Evolutionary conservation across 2,329 filamentous ascomycete species (phyloP).

Genomic region (Lachnellula occidentalis): DNA sequence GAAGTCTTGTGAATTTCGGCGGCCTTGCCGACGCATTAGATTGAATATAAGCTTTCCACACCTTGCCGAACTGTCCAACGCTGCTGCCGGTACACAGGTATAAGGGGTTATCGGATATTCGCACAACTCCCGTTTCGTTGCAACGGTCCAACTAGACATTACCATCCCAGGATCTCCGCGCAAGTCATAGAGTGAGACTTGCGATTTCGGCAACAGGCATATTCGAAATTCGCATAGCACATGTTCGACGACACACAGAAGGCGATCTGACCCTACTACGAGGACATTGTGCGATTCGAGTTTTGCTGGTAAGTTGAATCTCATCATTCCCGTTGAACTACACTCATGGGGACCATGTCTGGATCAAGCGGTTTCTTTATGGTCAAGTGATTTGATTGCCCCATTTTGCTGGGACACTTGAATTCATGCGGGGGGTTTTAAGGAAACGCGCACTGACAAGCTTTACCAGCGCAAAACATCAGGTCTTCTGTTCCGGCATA

Average conservation of each 20-base stretch:
- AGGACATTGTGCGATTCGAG: neutral
- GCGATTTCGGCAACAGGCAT: conserved; percentile 16
- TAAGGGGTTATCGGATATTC: conserved; percentile 22
- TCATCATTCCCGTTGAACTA: neutral
- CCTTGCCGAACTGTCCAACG: conserved; percentile 19
- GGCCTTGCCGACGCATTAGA: conserved; percentile 13
- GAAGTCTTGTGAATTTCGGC: neutral
- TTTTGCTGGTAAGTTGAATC: conserved; percentile 10
- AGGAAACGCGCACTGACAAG: conserved; percentile 22
- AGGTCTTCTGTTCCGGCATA: conserved; percentile 25
- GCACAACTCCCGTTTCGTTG: conserved; percentile 17
- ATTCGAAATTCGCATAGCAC: conserved; percentile 9
- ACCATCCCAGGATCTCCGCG: neutral
- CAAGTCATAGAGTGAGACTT: neutral
- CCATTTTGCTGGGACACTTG: neutral
- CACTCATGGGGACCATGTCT: neutral
- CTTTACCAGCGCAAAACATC: conserved; percentile 15
- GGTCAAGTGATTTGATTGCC: conserved; percentile 6
- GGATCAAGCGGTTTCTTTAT: conserved; percentile 7
- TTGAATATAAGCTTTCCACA: conserved; percentile 6
- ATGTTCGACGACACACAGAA: conserved; percentile 1
- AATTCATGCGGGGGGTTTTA: conserved; percentile 8
- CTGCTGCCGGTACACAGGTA: conserved; percentile 17
- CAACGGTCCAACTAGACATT: conserved; percentile 9
- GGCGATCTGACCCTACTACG: conserved; percentile 2